Base-by-base conservation (phyloP, 352 stramenopile species). In the Phytophthora pini region DNA sequence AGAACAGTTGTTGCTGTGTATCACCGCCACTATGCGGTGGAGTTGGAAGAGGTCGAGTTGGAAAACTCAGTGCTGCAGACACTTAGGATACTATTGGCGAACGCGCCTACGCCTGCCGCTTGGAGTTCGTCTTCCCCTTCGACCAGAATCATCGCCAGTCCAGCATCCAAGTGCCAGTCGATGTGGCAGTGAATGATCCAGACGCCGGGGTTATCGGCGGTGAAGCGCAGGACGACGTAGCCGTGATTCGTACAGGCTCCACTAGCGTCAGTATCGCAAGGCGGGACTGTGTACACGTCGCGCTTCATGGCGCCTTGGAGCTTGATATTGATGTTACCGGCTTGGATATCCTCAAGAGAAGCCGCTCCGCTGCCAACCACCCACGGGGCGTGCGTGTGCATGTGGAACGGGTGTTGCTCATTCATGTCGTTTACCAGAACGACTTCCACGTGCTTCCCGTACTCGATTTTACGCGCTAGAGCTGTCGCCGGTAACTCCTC, bases 181-280 rank as follows among this genome's bases (percentile, higher is more conserved):
- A 84, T 84, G 57, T 84, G 76, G 43, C 76, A 84, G 56, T 84
- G 76, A 34, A 84, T 72, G 13, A 84, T 57, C 76, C 76, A 84
- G 22, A 74, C 74, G 6, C 76, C 76, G 0, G 76, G 70, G 41
- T 84, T 82, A 52, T 81, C 70, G 12, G 71, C 65, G 13, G 70
- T 65, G 13, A 82, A 15, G n/a, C 76, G 72, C 22, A 78, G 67
- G 13, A 82, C 51, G 27, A 77, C 68, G 38, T 77, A 83, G 43
- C 75, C 75, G 11, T 72, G 34, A 13, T 79, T 57, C 3, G 60
- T 68, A 20, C 76, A 82, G 6, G 65, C 56, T 5, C 56, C 66
- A 3, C 7, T 31, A 1, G 36, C 51, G 26, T 82, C 68, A 9
- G 72, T 70, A 4, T 36, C 24, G 65, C 76, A 84, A 5, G 56